Percentiles rank a stretch among this genome's conserved stretches.
phyloP scores from a whole-genome alignment of 331 rosid species.

The Saraca asoca region DNA sequence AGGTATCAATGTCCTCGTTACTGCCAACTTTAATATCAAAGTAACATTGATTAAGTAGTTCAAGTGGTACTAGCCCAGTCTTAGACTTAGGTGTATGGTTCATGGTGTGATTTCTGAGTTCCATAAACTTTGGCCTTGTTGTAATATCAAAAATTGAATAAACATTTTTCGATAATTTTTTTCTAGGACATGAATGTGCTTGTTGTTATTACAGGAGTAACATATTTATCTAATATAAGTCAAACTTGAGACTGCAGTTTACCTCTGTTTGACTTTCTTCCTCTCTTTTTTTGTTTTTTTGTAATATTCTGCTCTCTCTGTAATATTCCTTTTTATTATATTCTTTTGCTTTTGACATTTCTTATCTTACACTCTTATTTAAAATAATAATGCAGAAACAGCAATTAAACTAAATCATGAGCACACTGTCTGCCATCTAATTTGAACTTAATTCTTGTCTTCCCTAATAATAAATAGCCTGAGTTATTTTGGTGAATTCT shows the following conservation, averaged over 20 bases:
- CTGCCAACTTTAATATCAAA: background rate
- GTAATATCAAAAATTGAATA: background rate
- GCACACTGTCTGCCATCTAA: background rate
- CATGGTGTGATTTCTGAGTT: too few relatives aligned
- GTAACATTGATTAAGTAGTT: background rate
- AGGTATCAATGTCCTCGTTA: background rate
- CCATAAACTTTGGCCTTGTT: too few relatives aligned
- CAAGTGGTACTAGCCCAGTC: too few relatives aligned
- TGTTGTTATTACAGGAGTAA: background rate
- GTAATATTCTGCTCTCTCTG: background rate
- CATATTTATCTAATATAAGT: background rate
- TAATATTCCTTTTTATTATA: background rate
- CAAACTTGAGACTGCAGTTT: background rate
- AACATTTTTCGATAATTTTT: background rate
- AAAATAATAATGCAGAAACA: too few relatives aligned
- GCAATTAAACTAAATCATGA: too few relatives aligned
- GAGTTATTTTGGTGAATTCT: constrained; percentile 14
- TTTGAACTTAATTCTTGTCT: background rate
- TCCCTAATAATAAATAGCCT: constrained; percentile 14
- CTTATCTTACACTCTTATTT: too few relatives aligned
- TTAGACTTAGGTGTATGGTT: too few relatives aligned
- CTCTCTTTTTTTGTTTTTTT: background rate
- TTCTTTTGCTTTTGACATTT: too few relatives aligned
- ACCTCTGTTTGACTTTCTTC: background rate
- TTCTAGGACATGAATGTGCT: background rate